phyloP scores from a whole-genome alignment of 192 early-diverging fungal genomes.

The Linnemannia elongata region DNA sequence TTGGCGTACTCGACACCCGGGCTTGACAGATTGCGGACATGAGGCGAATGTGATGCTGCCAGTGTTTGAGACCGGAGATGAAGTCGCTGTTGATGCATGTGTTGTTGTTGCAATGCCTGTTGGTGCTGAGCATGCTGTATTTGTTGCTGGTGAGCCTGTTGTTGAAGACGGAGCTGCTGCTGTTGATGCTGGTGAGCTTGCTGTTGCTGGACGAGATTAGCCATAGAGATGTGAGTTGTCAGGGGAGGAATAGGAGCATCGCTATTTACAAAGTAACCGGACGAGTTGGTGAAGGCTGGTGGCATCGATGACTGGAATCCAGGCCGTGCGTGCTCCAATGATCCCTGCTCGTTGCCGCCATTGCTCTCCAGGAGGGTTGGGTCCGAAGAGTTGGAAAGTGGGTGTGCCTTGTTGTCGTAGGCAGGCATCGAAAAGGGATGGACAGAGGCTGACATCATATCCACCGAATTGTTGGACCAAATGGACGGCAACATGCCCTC shows the following conservation, averaged over 20 bases:
- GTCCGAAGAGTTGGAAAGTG: constrained; percentile 11
- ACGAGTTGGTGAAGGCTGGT: constrained; percentile 6
- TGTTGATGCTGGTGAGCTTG: constrained; percentile 32
- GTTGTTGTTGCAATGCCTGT: constrained; percentile 35
- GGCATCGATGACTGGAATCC: constrained; percentile 16
- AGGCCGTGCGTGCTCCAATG: constrained; percentile 10
- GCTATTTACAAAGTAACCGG: constrained; percentile 19
- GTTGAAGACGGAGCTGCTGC: constrained; percentile 17
- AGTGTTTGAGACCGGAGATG: constrained; percentile 46
- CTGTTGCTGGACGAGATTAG: constrained; percentile 8
- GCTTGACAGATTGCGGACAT: constrained; percentile 39
- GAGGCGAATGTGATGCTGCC: constrained; percentile 33
- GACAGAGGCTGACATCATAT: constrained; percentile 39
- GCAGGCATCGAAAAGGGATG: constrained; percentile 36
- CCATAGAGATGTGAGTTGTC: background rate
- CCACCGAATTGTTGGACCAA: constrained; percentile 32
- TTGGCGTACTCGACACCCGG: constrained; percentile 38
- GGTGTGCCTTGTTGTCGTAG: constrained; percentile 10
- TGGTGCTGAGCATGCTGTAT: constrained; percentile 41
- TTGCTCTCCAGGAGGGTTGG: constrained; percentile 13
- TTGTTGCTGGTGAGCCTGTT: constrained; percentile 26
- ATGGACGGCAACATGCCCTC: constrained; percentile 43
- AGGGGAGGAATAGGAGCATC: background rate
- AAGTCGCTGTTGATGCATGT: constrained; percentile 31
- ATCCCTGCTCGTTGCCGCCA: constrained; percentile 11